These are phyloP conservation scores for Globisporangium irregulare DNA, from an alignment of 352 stramenopile species.

Conservation along the genomic window DNA sequence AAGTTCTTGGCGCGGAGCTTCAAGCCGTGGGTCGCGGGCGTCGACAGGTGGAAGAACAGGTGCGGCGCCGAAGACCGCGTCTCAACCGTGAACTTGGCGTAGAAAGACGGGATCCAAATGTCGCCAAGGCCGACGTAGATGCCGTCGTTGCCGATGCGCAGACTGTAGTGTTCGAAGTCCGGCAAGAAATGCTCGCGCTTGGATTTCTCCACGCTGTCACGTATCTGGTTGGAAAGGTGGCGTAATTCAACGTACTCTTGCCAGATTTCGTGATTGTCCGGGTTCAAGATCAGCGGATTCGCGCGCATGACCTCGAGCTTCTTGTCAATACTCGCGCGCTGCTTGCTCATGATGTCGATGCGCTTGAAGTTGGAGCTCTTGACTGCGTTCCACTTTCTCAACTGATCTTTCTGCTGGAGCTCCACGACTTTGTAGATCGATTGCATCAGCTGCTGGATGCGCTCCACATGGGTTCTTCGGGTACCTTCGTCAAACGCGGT, in stretches of 20 bases:
- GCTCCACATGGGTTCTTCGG: slow-evolving; percentile 28
- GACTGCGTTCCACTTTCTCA: slow-evolving; percentile 48
- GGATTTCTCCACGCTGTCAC: slow-evolving; percentile 53
- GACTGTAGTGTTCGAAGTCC: slow-evolving; percentile 51
- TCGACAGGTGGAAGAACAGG: slow-evolving; percentile 60
- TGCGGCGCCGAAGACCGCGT: slow-evolving; percentile 59
- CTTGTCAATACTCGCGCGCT: slow-evolving; percentile 55
- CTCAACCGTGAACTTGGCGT: slow-evolving; percentile 70
- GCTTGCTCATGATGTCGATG: slow-evolving; percentile 62
- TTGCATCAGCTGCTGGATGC: slow-evolving; percentile 54
- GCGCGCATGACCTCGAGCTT: slow-evolving; percentile 60
- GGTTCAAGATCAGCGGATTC: slow-evolving; percentile 31
- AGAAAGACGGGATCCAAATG: slow-evolving; percentile 71
- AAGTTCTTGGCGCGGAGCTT: slow-evolving; percentile 68
- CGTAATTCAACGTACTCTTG: slow-evolving; percentile 73
- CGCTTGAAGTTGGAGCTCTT: slow-evolving; percentile 62
- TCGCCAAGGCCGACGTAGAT: slow-evolving; percentile 72
- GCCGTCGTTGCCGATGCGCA: slow-evolving; percentile 67
- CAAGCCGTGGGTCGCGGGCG: slow-evolving; percentile 44
- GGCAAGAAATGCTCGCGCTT: slow-evolving; percentile 72
- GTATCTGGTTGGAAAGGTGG: slow-evolving; percentile 54
- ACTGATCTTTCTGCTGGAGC: slow-evolving; percentile 36
- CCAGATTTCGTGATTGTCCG: slow-evolving; percentile 48
- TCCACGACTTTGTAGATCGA: slow-evolving; percentile 45
- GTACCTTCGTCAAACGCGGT: not conserved